Base-by-base conservation (phyloP, 163 green algal genomes). In the Trebouxiophyceae sp. region DNA sequence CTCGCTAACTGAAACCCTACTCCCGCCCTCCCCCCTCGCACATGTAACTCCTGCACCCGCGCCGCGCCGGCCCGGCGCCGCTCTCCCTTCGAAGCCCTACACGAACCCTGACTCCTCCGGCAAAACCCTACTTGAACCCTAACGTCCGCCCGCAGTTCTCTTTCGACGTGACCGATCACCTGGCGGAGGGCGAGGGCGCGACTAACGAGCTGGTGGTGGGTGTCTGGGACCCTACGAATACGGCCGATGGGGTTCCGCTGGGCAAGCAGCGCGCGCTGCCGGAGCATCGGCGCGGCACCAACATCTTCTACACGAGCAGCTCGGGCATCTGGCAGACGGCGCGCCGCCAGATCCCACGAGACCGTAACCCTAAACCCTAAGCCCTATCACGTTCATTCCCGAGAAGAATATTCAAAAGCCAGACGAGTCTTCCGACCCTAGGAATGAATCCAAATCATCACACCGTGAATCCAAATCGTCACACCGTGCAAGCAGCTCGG, bases 241-340 rank as follows among this genome's bases (percentile, higher is more conserved):
- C 8, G 23, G 47, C 47, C 5, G 47, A 57, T 28, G 47, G 47
- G 19, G 47, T 57, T 5, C 47, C 66, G 1, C 23, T 72, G 45
- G 66, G 66, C 19, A 72, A 72, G 66, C 66, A 72, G 45, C 28
- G 65, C 8, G 19, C 47, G 8, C 47, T 63, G 54, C 54, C 50
- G 22, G 47, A 34, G 2, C 63, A 44, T 3, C 34, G 54, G 5
- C 54, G 39, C 55, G 34, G 34, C 54, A 63, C 33, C 23, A 45
- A 56, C 54, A 73, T 73, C 60, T 64, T 60, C 2, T 73, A 69
- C 54, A 64, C 50, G 8, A 20, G 47, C 54, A 69, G 33, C 57
- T 66, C 67, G n/a, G 66, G 66, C 26, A 72, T 72, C 46, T 72
- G 66, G 66, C 66, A 66, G 32, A 72, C 66, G 31, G 66, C 66